Evolutionary conservation across 1,139 yeast genomes (phyloP).

Genomic region (Blastobotrys indianensis): DNA sequence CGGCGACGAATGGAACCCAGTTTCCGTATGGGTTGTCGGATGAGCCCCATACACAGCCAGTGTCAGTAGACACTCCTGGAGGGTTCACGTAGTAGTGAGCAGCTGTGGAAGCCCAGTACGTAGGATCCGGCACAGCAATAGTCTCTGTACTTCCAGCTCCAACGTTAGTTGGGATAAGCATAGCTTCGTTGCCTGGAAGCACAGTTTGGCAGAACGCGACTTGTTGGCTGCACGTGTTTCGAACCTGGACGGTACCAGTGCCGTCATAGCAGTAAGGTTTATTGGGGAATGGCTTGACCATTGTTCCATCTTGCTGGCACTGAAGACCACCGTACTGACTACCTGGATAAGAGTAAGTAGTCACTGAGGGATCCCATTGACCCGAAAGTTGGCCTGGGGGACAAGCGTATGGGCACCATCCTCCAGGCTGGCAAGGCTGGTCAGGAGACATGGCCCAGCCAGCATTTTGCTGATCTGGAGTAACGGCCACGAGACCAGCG

Average conservation of each 20-base stretch:
- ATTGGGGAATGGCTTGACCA: conserved; percentile 56
- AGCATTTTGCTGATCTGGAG: conserved; percentile 51
- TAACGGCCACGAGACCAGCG: conserved; percentile 62
- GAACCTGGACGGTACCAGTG: conserved; percentile 60
- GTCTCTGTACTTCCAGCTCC: conserved; percentile 41
- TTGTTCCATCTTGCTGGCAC: conserved; percentile 64
- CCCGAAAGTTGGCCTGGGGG: conserved; percentile 77
- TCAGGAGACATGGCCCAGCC: conserved; percentile 91
- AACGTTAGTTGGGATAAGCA: conserved; percentile 79
- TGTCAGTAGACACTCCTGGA: conserved; percentile 71
- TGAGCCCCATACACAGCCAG: conserved; percentile 84
- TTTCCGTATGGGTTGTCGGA: conserved; percentile 64
- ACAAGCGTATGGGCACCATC: conserved; percentile 85
- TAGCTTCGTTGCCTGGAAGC: conserved; percentile 87
- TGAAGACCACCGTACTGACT: conserved; percentile 77
- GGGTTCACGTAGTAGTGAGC: conserved; percentile 84
- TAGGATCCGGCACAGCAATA: conserved; percentile 80
- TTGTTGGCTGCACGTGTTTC: conserved; percentile 42
- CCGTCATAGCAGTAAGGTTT: conserved; percentile 66
- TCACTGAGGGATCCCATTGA: conserved; percentile 64
- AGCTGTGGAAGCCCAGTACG: conserved; percentile 56
- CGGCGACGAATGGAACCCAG: conserved; percentile 93
- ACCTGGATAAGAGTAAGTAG: conserved; percentile 76
- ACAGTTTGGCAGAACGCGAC: conserved; percentile 92
- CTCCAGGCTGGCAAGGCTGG: conserved; percentile 64